Evolutionary conservation across 2,329 filamentous ascomycete genomes (phyloP).

Genomic region (Colletotrichum siamense): DNA sequence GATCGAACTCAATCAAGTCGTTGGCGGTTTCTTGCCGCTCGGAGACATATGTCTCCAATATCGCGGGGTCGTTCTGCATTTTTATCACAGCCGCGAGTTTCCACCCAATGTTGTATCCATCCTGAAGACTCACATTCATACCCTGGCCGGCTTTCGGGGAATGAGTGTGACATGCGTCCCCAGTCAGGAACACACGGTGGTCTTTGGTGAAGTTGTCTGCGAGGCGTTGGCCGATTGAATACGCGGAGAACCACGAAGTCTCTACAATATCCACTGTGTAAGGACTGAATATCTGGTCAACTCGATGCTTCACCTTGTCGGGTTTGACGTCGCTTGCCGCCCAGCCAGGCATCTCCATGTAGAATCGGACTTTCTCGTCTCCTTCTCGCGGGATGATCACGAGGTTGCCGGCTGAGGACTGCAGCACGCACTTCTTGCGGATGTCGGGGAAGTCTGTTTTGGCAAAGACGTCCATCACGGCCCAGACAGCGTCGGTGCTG

Average conservation of each 20-base stretch:
- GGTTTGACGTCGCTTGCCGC: constrained; percentile 51
- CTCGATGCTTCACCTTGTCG: constrained; percentile 59
- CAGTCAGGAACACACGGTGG: constrained; percentile 74
- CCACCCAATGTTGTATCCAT: constrained; percentile 91
- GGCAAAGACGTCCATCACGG: constrained; percentile 61
- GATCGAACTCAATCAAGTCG: constrained; percentile 84
- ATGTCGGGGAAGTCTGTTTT: constrained; percentile 68
- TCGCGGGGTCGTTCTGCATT: constrained; percentile 75
- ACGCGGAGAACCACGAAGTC: constrained; percentile 77
- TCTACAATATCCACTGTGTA: constrained; percentile 63
- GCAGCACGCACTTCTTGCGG: constrained; percentile 59
- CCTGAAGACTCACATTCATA: constrained; percentile 81
- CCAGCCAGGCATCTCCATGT: constrained; percentile 67
- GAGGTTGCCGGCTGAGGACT: constrained; percentile 52
- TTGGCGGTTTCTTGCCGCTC: constrained; percentile 88
- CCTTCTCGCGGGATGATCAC: constrained; percentile 76
- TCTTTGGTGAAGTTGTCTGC: constrained; percentile 71
- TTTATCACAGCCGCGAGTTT: constrained; percentile 88
- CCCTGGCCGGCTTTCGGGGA: constrained; percentile 78
- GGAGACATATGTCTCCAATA: constrained; percentile 84
- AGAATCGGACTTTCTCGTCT: constrained; percentile 66
- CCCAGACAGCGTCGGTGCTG: constrained; percentile 61
- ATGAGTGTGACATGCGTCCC: constrained; percentile 80
- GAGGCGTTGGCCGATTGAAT: constrained; percentile 78
- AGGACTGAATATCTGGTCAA: constrained; percentile 59